phyloP scores from a whole-genome alignment of 2,329 filamentous ascomycete species.

The Amphichorda felina region DNA sequence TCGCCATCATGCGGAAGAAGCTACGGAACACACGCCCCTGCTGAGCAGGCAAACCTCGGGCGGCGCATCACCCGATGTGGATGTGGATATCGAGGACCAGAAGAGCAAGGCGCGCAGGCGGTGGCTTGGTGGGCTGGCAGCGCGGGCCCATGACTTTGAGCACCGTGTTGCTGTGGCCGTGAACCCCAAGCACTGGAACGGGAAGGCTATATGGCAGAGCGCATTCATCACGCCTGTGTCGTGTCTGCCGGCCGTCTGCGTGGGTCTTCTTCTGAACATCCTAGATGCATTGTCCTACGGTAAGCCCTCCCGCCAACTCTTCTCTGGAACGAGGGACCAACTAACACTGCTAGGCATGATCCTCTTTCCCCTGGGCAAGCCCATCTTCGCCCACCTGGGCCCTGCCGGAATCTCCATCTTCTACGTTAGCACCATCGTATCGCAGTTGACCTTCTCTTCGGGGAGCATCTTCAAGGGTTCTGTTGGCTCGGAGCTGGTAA shows the following conservation, averaged over 20 bases:
- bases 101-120: conserved; percentile 20
- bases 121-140: conserved; percentile 22
- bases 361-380: conserved; percentile 79
- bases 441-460: conserved; percentile 79
- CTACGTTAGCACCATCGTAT: conserved; percentile 93
- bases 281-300: conserved; percentile 92
- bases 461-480: conserved; percentile 85
- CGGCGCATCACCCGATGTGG: conserved; percentile 18
- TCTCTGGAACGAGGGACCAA: too few relatives aligned
- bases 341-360: conserved; percentile 56
- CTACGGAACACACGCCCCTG: conserved; percentile 27
- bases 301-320: conserved; percentile 16
- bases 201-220: conserved; percentile 49
- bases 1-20: neutral
- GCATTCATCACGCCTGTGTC: conserved; percentile 55
- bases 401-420: conserved; percentile 97
- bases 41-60: conserved; percentile 21
- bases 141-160: conserved; percentile 18
- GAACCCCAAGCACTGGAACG: conserved; percentile 64
- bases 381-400: conserved; percentile 75
- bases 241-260: conserved; percentile 73
- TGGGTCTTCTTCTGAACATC: conserved; percentile 84
- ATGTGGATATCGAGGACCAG: conserved; percentile 40
- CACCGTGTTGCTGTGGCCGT: conserved; percentile 22
- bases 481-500: conserved; percentile 83